These are phyloP conservation scores for Musa acuminata DNA, from an alignment of 176 grass and related monocot species.

Conservation along the genomic window DNA sequence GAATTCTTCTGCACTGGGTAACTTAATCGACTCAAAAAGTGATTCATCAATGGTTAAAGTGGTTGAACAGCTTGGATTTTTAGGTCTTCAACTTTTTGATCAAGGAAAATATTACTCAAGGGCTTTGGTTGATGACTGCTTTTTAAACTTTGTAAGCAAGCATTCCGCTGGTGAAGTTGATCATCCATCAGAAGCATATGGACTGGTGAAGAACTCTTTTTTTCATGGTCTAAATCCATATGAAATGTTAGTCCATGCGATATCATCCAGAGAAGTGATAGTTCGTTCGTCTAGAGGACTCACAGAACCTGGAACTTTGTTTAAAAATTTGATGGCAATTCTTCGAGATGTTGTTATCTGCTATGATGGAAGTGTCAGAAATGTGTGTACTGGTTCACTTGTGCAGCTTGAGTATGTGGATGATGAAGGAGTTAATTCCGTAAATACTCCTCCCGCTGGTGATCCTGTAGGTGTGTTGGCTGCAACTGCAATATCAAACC, in stretches of 20 bases:
- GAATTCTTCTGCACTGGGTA: constrained; percentile 45
- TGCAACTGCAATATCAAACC: constrained; percentile 84
- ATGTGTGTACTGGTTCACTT: constrained; percentile 75
- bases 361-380: constrained; percentile 87
- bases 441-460: constrained; percentile 46
- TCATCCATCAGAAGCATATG: constrained; percentile 65
- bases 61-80: constrained; percentile 78
- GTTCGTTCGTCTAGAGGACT: constrained; percentile 89
- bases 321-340: constrained; percentile 88
- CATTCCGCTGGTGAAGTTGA: constrained; percentile 32
- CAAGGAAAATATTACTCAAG: constrained; percentile 75
- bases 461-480: constrained; percentile 97
- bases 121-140: constrained; percentile 72
- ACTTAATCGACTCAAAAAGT: constrained; percentile 59
- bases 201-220: constrained; percentile 62
- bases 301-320: constrained; percentile 80
- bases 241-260: constrained; percentile 81
- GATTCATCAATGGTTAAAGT: constrained; percentile 59
- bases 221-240: constrained; percentile 80
- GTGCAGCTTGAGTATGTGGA: constrained; percentile 62
- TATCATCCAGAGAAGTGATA: constrained; percentile 71
- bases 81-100: constrained; percentile 68
- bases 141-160: constrained; percentile 53
- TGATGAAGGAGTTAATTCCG: constrained; percentile 27
- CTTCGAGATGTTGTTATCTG: constrained; percentile 83